These are phyloP conservation scores for Nicotiana tabacum DNA, from an alignment of 257 asterid genomes.

Conservation along the genomic window DNA sequence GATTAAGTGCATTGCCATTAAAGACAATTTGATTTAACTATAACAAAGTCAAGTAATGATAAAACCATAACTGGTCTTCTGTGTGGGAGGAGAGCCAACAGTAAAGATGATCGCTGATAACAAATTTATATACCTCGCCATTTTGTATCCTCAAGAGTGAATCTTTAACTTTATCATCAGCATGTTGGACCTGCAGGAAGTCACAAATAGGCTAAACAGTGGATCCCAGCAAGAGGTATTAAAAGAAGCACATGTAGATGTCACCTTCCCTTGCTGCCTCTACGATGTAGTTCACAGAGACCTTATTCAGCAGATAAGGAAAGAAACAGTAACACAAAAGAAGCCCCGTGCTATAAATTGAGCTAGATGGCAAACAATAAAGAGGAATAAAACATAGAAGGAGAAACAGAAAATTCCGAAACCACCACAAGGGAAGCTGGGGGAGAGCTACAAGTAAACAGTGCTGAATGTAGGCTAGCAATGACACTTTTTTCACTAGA, in stretches of 20 bases:
- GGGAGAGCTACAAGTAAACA: background rate
- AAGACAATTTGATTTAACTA: background rate
- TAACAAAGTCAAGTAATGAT: background rate
- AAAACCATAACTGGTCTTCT: background rate
- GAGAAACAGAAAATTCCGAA: background rate
- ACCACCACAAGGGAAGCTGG: background rate
- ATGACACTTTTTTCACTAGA: background rate
- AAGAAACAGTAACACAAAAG: background rate
- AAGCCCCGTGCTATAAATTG: background rate
- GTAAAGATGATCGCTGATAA: background rate
- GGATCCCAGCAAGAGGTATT: background rate
- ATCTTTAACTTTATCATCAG: conserved; percentile 69
- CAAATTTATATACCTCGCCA: conserved; percentile 52
- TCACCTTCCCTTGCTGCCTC: background rate
- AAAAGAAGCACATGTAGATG: background rate
- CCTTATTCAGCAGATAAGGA: conserved; percentile 1
- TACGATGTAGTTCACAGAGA: background rate
- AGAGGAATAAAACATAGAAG: background rate
- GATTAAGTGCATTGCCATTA: background rate
- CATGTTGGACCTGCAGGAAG: conserved; percentile 54
- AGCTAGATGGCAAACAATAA: background rate
- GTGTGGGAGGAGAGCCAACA: background rate
- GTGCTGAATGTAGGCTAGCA: background rate
- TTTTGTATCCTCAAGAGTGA: conserved; percentile 53
- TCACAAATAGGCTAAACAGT: background rate